These are phyloP conservation scores for Sclerotinia sclerotiorum DNA, from an alignment of 2,329 filamentous ascomycete species.

Conservation along the genomic window DNA sequence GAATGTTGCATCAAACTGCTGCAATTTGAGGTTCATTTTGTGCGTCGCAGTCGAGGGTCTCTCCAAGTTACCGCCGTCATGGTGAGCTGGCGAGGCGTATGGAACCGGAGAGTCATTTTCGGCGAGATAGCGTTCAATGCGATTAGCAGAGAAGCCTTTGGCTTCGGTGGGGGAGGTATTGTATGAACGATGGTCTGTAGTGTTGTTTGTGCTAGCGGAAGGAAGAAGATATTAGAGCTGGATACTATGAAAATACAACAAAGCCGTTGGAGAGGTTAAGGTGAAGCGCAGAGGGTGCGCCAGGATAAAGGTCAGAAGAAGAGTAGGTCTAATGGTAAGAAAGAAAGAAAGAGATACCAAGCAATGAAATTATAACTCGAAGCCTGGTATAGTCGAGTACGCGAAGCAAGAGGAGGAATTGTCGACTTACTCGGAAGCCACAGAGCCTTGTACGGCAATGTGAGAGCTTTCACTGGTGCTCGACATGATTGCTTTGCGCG, in stretches of 20 bases:
- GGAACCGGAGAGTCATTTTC: not conserved
- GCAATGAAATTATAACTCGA: not conserved
- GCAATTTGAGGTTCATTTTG: not conserved
- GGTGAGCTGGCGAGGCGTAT: not conserved
- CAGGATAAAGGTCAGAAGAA: too few relatives aligned
- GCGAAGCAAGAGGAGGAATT: not conserved
- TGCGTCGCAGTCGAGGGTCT: not conserved
- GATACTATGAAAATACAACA: not conserved
- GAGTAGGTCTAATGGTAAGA: not conserved
- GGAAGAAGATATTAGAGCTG: not conserved
- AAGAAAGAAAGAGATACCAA: not conserved
- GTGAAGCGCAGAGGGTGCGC: not conserved
- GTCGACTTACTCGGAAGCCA: not conserved
- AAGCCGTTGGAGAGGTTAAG: not conserved
- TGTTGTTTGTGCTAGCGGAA: not conserved
- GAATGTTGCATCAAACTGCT: not conserved
- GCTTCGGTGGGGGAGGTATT: not conserved
- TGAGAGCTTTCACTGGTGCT: not conserved
- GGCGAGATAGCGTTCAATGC: not conserved
- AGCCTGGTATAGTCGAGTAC: not conserved
- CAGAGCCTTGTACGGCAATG: not conserved
- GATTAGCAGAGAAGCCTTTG: not conserved
- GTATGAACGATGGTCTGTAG: not conserved
- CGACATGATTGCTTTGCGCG: not conserved
- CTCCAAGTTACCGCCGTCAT: not conserved